These are phyloP conservation scores for Fusarium penzigii DNA, from an alignment of 2,329 filamentous ascomycete genomes.

Conservation along the genomic window DNA sequence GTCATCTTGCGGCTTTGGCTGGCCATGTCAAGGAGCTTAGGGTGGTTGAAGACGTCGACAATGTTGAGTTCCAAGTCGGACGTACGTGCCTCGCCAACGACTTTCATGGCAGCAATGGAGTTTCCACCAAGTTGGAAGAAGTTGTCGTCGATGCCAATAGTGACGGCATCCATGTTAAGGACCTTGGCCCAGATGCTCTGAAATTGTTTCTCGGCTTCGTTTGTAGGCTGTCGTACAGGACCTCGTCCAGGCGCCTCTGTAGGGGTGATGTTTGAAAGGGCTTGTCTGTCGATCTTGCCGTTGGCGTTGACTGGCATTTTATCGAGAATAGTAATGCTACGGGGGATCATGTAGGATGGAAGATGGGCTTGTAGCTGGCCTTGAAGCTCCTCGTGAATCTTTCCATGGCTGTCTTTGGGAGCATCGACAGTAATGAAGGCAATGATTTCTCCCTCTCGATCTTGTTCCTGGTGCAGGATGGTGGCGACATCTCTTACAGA, in stretches of 20 bases:
- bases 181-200: slow-evolving; percentile 21
- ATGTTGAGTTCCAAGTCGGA: slow-evolving; percentile 35
- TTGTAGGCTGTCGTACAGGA: neutral
- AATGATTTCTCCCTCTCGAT: neutral
- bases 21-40: slow-evolving; percentile 4
- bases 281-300: slow-evolving; percentile 26
- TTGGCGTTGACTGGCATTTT: slow-evolving; percentile 29
- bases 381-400: neutral
- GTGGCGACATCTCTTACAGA: neutral
- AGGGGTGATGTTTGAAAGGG: slow-evolving; percentile 2
- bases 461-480: neutral
- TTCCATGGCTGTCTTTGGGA: neutral
- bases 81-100: slow-evolving; percentile 44
- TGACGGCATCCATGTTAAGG: slow-evolving; percentile 36
- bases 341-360: slow-evolving; percentile 31
- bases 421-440: neutral
- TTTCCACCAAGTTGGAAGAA: slow-evolving; percentile 42
- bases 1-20: neutral
- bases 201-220: neutral
- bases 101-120: slow-evolving; percentile 49
- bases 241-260: neutral
- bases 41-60: slow-evolving; percentile 39
- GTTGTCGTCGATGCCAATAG: slow-evolving; percentile 45
- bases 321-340: slow-evolving; percentile 20
- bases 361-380: slow-evolving; percentile 3